phyloP scores from a whole-genome alignment of 768 basidiomycete genomes.

The Heimioporus sp. region DNA sequence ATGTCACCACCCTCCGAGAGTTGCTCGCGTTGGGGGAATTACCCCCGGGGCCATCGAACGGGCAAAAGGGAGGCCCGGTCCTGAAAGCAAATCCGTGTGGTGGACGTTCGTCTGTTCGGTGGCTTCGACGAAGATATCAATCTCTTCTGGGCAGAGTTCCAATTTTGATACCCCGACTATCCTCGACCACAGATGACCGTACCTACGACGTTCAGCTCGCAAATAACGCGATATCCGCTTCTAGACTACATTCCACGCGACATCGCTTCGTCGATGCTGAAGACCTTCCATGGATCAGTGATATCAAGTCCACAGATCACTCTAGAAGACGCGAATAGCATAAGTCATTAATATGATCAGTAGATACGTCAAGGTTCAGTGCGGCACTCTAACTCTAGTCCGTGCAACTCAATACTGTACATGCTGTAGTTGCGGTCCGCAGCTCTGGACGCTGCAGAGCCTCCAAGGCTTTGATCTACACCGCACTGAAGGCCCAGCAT shows the following conservation, averaged over 20 bases:
- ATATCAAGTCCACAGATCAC: conserved; percentile 2
- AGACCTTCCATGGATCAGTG: conserved; percentile 37
- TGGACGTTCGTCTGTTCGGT: conserved; percentile 20
- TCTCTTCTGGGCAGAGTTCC: conserved; percentile 62
- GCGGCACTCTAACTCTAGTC: conserved; percentile 60
- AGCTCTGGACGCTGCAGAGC: conserved; percentile 49
- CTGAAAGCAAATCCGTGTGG: conserved; percentile 15
- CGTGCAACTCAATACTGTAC: conserved; percentile 90
- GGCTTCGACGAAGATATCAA: conserved; percentile 53
- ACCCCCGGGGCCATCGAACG: conserved; percentile 32
- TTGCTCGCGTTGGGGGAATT: conserved; percentile 43
- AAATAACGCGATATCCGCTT: conserved; percentile 26
- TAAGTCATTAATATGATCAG: conserved; percentile 10
- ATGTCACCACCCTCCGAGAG: conserved; percentile 41
- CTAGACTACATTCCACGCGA: conserved; percentile 15
- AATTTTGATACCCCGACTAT: conserved; percentile 39
- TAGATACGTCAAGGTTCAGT: conserved; percentile 26
- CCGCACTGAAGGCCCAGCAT: conserved; percentile 91
- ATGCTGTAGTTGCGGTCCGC: conserved; percentile 75
- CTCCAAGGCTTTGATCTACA: conserved; percentile 59
- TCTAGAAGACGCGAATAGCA: conserved; percentile 1
- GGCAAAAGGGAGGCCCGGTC: conserved; percentile 7
- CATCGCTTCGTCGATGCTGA: conserved; percentile 25
- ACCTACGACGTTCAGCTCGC: conserved; percentile 33
- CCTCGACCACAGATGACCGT: neutral